These are phyloP conservation scores for Scopulariopsis brevicaulis DNA, from an alignment of 2,329 filamentous ascomycete species.

Conservation along the genomic window DNA sequence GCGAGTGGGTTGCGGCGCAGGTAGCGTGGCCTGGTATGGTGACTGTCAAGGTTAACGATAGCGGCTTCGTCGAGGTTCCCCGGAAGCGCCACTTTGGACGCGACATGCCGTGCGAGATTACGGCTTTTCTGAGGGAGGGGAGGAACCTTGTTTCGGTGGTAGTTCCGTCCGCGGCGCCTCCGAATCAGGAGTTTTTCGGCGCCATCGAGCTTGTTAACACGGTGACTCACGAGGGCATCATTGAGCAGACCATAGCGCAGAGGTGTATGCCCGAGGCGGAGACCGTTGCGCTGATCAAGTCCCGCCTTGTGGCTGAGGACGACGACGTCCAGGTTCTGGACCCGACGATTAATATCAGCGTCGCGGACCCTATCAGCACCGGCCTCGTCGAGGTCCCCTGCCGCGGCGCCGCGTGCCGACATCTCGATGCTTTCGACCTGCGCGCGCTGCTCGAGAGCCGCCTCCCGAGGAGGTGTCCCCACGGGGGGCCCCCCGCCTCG, in stretches of 20 bases:
- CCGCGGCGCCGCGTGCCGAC: constrained; percentile 57
- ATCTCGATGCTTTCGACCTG: constrained; percentile 86
- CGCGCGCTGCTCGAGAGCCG: constrained; percentile 67
- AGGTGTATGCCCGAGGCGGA: not conserved
- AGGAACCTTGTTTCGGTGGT: constrained; percentile 50
- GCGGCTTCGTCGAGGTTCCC: constrained; percentile 26
- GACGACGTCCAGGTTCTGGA: constrained; percentile 22
- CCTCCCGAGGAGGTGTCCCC: constrained; percentile 28
- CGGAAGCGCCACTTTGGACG: constrained; percentile 63
- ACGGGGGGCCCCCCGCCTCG: constrained; percentile 10
- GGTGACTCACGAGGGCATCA: not conserved
- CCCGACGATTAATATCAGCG: constrained; percentile 50
- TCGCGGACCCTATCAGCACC: constrained; percentile 57
- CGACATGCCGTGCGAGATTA: constrained; percentile 68
- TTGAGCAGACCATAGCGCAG: not conserved
- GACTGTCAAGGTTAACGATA: constrained; percentile 1
- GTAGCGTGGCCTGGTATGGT: not conserved
- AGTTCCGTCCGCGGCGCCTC: constrained; percentile 15
- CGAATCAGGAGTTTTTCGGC: constrained; percentile 38
- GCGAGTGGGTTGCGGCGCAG: not conserved
- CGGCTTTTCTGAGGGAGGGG: constrained; percentile 43
- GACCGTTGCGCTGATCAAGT: not conserved
- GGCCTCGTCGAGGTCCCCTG: constrained; percentile 59
- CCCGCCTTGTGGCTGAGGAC: constrained; percentile 25
- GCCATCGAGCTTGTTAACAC: constrained; percentile 33